A percentile compares a stretch with the other conserved stretches of the same genome.
These are phyloP conservation scores for Leccinum rimulosum DNA, from an alignment of 768 basidiomycete genomes.

Conservation along the genomic window DNA sequence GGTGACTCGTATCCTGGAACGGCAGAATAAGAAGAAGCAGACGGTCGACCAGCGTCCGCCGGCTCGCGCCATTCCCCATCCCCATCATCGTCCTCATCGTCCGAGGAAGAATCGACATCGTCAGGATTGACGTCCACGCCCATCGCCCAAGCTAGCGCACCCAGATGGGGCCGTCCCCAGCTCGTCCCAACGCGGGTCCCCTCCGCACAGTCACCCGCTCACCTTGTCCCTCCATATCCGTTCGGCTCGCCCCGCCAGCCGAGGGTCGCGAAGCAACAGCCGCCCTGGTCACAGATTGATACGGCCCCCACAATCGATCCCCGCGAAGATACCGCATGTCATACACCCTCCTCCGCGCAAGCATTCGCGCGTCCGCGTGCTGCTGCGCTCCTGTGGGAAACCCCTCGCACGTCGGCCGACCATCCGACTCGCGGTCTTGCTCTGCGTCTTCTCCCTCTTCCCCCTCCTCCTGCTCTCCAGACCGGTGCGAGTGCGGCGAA, in stretches of 20 bases:
- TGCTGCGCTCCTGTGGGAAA: constrained; percentile 20
- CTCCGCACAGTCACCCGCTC: neutral
- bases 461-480: neutral
- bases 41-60: neutral
- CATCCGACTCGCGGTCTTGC: neutral
- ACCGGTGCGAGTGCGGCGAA: no score
- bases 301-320: constrained; percentile 31
- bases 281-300: constrained; percentile 15
- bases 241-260: neutral
- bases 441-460: neutral
- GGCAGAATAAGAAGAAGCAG: constrained; percentile 3
- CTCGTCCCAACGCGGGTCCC: neutral
- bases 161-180: neutral
- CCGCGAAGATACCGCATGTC: constrained; percentile 31
- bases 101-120: constrained; percentile 7
- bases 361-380: constrained; percentile 23
- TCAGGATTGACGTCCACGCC: constrained; percentile 15
- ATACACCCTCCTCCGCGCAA: constrained; percentile 30
- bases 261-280: neutral
- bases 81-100: constrained; percentile 12
- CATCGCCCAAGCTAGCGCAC: constrained; percentile 19
- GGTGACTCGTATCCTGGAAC: neutral
- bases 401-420: neutral
- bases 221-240: neutral
- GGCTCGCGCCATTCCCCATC: constrained; percentile 26